phyloP scores from a whole-genome alignment of 2,329 filamentous ascomycete genomes.

The Neospermospora avenae region DNA sequence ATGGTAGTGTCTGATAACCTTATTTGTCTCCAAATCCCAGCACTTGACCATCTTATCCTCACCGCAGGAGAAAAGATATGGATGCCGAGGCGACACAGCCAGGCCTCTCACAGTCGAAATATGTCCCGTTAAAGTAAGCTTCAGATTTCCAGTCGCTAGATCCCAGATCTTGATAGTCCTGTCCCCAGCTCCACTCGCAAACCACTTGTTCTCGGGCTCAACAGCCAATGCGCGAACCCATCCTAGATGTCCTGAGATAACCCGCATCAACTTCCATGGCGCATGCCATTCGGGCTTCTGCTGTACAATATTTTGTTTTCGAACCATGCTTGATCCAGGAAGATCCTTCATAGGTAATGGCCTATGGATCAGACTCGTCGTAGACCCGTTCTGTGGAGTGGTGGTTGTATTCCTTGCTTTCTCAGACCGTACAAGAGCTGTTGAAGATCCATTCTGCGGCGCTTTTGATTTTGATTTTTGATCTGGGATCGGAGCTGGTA shows the following conservation, averaged over 20 bases:
- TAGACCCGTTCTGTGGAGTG: slow-evolving; percentile 35
- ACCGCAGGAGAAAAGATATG: slow-evolving; percentile 95
- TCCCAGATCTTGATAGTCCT: slow-evolving; percentile 99
- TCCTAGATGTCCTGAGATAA: slow-evolving; percentile 92
- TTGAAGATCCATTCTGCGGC: slow-evolving; percentile 7
- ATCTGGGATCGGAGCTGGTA: slow-evolving; percentile 8
- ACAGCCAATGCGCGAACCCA: slow-evolving; percentile 90
- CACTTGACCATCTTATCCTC: slow-evolving; percentile 99
- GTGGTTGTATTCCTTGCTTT: background rate
- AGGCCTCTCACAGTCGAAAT: slow-evolving; percentile 91
- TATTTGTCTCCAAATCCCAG: slow-evolving; percentile 99
- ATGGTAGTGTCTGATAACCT: slow-evolving; percentile 96
- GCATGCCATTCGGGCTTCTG: slow-evolving; percentile 92
- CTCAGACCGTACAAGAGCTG: slow-evolving; percentile 6
- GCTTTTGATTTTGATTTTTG: slow-evolving; percentile 9
- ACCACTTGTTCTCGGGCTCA: slow-evolving; percentile 97
- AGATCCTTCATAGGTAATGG: slow-evolving; percentile 48
- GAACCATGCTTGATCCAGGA: slow-evolving; percentile 55
- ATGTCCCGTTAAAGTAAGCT: slow-evolving; percentile 86
- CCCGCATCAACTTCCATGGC: slow-evolving; percentile 97
- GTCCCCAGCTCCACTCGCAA: slow-evolving; percentile 91
- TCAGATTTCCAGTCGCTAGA: slow-evolving; percentile 78
- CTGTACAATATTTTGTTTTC: slow-evolving; percentile 57
- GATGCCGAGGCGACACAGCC: slow-evolving; percentile 88
- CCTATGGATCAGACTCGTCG: slow-evolving; percentile 56